These are phyloP conservation scores for Geoglossum glabrum DNA, from an alignment of 495 filamentous ascomycete species.

Conservation along the genomic window DNA sequence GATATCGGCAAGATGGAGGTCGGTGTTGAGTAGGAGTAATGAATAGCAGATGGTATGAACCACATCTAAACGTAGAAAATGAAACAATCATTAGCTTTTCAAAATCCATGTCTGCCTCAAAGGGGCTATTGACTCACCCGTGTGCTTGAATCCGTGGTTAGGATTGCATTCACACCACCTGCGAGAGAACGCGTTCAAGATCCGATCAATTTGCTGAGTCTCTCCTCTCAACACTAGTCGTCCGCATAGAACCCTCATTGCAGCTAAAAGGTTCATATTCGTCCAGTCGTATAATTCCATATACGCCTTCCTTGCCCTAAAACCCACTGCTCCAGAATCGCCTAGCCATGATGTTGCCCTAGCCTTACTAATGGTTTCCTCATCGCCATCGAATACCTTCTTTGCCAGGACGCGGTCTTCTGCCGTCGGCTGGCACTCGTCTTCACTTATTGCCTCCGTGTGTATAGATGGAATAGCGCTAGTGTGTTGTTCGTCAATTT, in stretches of 20 bases:
- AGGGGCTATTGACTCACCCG: slow-evolving; percentile 29
- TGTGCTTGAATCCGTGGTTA: slow-evolving; percentile 80
- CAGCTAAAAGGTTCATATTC: slow-evolving; percentile 58
- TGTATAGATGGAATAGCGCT: neutral
- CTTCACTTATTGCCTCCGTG: neutral
- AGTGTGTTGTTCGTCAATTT: slow-evolving; percentile 20
- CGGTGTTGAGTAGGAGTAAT: slow-evolving; percentile 83
- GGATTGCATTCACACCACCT: slow-evolving; percentile 92
- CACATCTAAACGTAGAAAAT: slow-evolving; percentile 40
- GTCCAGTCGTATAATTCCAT: slow-evolving; percentile 82
- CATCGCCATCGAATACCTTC: slow-evolving; percentile 71
- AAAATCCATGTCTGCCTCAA: neutral
- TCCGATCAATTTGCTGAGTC: slow-evolving; percentile 90
- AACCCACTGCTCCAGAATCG: slow-evolving; percentile 44
- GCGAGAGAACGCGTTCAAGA: slow-evolving; percentile 68
- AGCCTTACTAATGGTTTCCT: slow-evolving; percentile 53
- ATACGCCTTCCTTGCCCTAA: slow-evolving; percentile 56
- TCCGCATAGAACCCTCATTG: slow-evolving; percentile 61
- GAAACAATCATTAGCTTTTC: neutral
- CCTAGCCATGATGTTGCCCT: slow-evolving; percentile 81
- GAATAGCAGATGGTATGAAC: slow-evolving; percentile 97
- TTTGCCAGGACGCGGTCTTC: slow-evolving; percentile 57
- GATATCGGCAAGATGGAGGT: slow-evolving; percentile 86
- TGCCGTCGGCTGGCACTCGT: slow-evolving; percentile 27
- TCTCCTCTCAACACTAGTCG: slow-evolving; percentile 77